Base-by-base conservation (phyloP, 1,284 basidiomycete species). In the Amylostereum areolatum region DNA sequence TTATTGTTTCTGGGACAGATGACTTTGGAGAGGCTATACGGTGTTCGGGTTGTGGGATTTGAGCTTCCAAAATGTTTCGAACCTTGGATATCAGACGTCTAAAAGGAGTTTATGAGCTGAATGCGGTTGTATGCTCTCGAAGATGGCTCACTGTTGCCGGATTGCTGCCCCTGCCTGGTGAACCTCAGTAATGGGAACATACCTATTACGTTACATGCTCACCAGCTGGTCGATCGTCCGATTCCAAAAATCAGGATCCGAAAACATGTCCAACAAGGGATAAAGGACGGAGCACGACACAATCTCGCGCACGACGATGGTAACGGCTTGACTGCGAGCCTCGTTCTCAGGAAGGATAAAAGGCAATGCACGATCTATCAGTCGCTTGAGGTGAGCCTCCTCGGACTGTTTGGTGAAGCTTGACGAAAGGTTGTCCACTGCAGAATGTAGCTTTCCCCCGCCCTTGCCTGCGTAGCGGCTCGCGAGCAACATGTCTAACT, bases 221-320 rank as follows among this genome's bases (percentile, higher is more conserved):
- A 90, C 90, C 67, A 91, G 78, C 69, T 94, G 86, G 64, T 97
- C 94, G 47, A 98, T 89, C 43, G 84, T 80, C 48, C 83, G 76
- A 68, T 98, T 98, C 92, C 94, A 97, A 57, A 97, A 97, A 66
- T 98, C 96, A 12, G 93, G 90, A 63, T 98, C 95, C 45, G 89
- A 79, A 41, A 98, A 62, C 83, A 95, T 89, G 49, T 97, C 91
- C 72, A 97, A 85, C 48, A 96, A 66, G 3, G 95, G 92, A 59
- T 88, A 82, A 31, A 97, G 63, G 4, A 97, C 81, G 1, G 85
- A 73, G 59, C 91, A 95, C 4, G 89, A 80, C 2, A 89, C 70
- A 57, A 98, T 78, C 66, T 99, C 96, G 42, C 92, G 73, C 11
- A 82, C 81, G 10, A 92, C 81, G 35, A 88, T 81, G 47, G 68